Conservation (phyloP, 306 rosid species). For the Arachis hypogaea region DNA sequence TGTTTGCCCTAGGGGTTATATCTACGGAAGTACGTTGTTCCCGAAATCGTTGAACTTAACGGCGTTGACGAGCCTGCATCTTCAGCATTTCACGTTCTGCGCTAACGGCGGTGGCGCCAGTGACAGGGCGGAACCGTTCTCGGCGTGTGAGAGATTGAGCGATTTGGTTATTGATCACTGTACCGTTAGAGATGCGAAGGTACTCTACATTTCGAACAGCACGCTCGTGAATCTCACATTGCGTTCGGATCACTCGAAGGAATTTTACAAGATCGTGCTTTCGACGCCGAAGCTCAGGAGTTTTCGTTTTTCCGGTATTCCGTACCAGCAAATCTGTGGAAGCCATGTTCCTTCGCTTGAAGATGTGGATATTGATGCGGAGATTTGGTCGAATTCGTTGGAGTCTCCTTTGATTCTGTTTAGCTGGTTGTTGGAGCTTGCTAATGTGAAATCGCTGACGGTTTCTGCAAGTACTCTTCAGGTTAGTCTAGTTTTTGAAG, state of each 20-base stretch:
- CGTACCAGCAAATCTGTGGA: not conserved
- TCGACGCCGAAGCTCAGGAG: constrained; percentile 6
- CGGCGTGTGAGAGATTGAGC: not conserved
- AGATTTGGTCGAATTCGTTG: not conserved
- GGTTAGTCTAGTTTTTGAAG: not conserved
- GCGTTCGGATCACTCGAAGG: not conserved
- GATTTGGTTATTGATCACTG: constrained; percentile 19
- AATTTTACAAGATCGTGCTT: constrained; percentile 4
- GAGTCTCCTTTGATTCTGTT: constrained; percentile 16
- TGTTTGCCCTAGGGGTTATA: not conserved
- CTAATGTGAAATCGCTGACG: constrained; percentile 1
- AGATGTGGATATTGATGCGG: constrained; percentile 20
- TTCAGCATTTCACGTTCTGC: constrained; percentile 1
- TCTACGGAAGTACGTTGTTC: not conserved
- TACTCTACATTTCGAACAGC: not conserved
- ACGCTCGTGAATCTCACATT: constrained; percentile 27
- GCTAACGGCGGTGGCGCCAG: not conserved
- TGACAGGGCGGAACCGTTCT: constrained; percentile 18
- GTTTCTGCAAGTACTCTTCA: constrained; percentile 33
- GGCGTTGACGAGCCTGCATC: constrained; percentile 21
- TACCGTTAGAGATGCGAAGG: not conserved
- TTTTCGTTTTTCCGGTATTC: not conserved
- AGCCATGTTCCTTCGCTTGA: constrained; percentile 29
- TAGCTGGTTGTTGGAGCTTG: constrained; percentile 9
- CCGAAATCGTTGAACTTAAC: constrained; percentile 16